A percentile compares a stretch with the other conserved stretches of the same genome.
These are phyloP conservation scores for Coelastrella sp. DNA, from an alignment of 139 green algal genomes.

Conservation along the genomic window DNA sequence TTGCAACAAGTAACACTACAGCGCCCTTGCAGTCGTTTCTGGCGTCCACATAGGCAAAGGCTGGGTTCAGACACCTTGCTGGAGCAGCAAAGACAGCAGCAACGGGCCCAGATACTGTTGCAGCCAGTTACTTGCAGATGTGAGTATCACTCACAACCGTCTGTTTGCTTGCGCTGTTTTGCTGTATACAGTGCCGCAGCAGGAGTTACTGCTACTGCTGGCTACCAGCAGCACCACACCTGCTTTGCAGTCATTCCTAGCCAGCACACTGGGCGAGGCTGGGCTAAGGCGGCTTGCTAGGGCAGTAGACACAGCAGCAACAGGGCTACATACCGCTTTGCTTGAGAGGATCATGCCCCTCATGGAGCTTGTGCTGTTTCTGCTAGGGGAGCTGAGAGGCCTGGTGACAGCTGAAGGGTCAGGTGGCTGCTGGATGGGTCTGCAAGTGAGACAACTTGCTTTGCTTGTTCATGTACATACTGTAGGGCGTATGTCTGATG, in stretches of 20 bases:
- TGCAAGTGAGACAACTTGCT: too few relatives aligned
- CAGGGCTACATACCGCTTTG: slow-evolving; percentile 51
- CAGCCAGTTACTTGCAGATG: slow-evolving; percentile 40
- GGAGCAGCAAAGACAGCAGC: neutral
- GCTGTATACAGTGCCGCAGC: slow-evolving; percentile 16
- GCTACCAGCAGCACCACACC: slow-evolving; percentile 40
- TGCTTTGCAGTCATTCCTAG: slow-evolving; percentile 75
- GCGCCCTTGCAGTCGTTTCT: slow-evolving; percentile 74
- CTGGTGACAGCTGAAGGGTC: neutral
- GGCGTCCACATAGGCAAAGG: slow-evolving; percentile 67
- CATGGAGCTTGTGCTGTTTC: slow-evolving; percentile 30
- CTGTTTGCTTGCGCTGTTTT: neutral
- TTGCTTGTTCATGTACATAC: too few relatives aligned
- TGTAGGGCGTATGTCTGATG: too few relatives aligned
- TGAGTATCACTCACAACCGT: neutral
- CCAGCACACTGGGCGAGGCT: slow-evolving; percentile 67
- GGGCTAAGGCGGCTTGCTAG: slow-evolving; percentile 71
- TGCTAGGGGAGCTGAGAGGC: slow-evolving; percentile 35
- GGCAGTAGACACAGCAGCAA: slow-evolving; percentile 67
- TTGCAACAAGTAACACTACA: slow-evolving; percentile 32
- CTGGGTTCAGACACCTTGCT: too few relatives aligned
- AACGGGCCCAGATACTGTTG: too few relatives aligned
- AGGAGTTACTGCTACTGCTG: slow-evolving; percentile 42
- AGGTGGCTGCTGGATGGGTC: slow-evolving; percentile 29
- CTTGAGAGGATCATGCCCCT: slow-evolving; percentile 25